phyloP scores from a whole-genome alignment of 352 stramenopile genomes.

The Phytopythium helicoides region DNA sequence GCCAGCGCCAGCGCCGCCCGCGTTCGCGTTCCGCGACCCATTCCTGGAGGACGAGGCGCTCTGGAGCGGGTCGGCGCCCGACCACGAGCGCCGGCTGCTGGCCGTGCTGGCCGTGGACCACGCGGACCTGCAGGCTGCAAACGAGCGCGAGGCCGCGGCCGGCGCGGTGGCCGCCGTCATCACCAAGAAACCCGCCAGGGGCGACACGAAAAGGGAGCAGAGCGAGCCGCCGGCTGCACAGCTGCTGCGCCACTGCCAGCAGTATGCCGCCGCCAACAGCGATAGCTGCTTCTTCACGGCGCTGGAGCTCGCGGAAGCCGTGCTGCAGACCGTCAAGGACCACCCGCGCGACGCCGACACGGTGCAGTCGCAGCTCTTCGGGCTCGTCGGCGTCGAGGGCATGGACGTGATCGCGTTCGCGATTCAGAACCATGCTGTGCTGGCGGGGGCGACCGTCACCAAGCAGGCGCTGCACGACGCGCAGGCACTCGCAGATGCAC shows the following conservation, averaged over 20 bases:
- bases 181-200: constrained; percentile 29
- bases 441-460: constrained; percentile 21
- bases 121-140: constrained; percentile 39
- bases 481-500: constrained; percentile 31
- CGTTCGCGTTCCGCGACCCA: constrained; percentile 26
- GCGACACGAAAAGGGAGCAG: constrained; percentile 1
- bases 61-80: constrained; percentile 26
- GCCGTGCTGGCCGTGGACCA: constrained; percentile 62
- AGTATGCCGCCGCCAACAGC: constrained; percentile 30
- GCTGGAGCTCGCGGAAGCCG: constrained; percentile 62
- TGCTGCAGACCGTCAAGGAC: constrained; percentile 64
- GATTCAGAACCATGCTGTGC: constrained; percentile 44
- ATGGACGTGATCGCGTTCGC: constrained; percentile 84
- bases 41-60: constrained; percentile 26
- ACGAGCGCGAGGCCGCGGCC: constrained; percentile 49
- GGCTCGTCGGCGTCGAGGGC: constrained; percentile 80
- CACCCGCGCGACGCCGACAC: constrained; percentile 48
- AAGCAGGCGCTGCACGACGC: constrained; percentile 41
- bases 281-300: constrained; percentile 55
- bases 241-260: constrained; percentile 39
- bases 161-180: constrained; percentile 47
- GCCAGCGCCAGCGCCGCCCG: not conserved
- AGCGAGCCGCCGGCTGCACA: constrained; percentile 4
- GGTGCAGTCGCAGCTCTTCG: constrained; percentile 75
- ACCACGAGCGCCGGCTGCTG: constrained; percentile 30